These are phyloP conservation scores for Euphorbia lathyris DNA, from an alignment of 345 rosid genomes.

Conservation along the genomic window DNA sequence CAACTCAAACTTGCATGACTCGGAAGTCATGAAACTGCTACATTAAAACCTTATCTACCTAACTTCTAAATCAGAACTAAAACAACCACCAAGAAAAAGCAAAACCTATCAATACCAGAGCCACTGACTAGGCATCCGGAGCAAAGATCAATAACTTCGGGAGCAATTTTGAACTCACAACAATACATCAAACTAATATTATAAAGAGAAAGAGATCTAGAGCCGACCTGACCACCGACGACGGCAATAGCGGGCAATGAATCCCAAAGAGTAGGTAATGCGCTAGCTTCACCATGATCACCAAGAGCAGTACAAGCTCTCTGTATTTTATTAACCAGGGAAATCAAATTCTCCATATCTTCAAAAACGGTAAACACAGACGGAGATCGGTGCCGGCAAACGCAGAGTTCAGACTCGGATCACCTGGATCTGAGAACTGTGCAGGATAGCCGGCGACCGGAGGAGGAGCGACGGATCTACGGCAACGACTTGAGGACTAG, in stretches of 20 bases:
- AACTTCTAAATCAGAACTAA: neutral
- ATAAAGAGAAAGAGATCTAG: conserved; percentile 6
- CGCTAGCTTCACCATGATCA: conserved; percentile 85
- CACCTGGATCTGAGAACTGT: conserved; percentile 9
- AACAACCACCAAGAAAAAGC: neutral
- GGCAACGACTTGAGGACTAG: neutral
- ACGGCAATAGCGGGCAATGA: conserved; percentile 95
- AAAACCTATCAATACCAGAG: no score
- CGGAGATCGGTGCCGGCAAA: conserved; percentile 4
- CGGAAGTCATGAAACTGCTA: neutral
- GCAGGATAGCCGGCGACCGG: neutral
- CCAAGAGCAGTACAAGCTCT: conserved; percentile 99
- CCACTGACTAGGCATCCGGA: no score
- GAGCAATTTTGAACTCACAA: neutral
- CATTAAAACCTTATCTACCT: neutral
- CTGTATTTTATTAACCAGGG: conserved; percentile 92
- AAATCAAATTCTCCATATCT: conserved; percentile 85
- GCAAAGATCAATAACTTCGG: neutral
- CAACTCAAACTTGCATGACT: neutral
- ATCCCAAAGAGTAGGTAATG: conserved; percentile 98
- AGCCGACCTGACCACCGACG: conserved; percentile 94
- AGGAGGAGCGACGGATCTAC: neutral
- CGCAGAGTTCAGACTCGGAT: conserved; percentile 1
- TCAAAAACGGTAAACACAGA: neutral
- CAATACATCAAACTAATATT: no score